phyloP scores from a whole-genome alignment of 2,329 filamentous ascomycete genomes.

The Aspergillus hortae region DNA sequence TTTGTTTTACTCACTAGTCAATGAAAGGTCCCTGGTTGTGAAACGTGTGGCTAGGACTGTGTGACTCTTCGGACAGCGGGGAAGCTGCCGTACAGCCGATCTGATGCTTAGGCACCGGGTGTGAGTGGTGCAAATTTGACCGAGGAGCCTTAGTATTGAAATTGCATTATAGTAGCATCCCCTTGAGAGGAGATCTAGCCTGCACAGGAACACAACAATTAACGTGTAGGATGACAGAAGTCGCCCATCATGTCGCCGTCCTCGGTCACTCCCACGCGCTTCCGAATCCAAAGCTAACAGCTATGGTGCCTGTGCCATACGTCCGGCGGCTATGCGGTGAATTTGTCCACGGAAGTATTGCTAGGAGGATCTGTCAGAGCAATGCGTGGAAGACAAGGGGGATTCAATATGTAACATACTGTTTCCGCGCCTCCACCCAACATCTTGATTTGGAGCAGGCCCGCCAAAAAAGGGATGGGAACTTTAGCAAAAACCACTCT shows the following conservation, averaged over 20 bases:
- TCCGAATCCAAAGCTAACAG: too few species aligned
- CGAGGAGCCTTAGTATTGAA: too few species aligned
- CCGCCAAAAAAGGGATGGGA: neutral
- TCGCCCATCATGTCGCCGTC: too few species aligned
- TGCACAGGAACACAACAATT: too few species aligned
- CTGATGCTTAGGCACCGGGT: too few species aligned
- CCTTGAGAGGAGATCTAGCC: too few species aligned
- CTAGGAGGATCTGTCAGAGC: neutral
- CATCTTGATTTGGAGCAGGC: neutral
- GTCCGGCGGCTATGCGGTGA: neutral
- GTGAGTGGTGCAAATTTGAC: too few species aligned
- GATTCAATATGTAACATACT: neutral
- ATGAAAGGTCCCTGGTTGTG: neutral
- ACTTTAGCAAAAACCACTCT: neutral
- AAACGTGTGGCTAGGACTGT: neutral
- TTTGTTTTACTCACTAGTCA: neutral
- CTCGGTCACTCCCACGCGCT: too few species aligned
- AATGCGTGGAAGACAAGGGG: neutral
- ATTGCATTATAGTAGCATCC: too few species aligned
- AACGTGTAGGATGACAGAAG: too few species aligned
- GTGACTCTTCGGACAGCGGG: neutral
- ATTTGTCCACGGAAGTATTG: neutral
- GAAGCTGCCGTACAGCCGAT: too few species aligned
- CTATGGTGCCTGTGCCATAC: neutral
- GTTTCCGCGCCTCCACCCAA: conserved; percentile 1